Percentiles rank a stretch among this genome's conserved stretches.
Conservation (phyloP, 441 rosid species). For the Theobroma grandiflorum region DNA sequence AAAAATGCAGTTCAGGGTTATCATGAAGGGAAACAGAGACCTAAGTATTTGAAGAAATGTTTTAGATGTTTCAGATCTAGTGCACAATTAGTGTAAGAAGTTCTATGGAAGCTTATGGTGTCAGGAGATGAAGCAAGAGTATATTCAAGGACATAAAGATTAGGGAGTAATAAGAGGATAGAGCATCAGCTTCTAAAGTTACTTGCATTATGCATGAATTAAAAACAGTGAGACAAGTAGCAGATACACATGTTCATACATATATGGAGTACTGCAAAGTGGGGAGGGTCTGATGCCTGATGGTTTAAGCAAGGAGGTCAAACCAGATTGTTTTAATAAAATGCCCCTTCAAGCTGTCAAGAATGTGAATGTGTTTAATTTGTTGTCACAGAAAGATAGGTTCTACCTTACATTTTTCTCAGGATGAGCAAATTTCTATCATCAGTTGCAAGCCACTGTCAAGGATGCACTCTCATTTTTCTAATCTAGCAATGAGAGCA, state of each 20-base stretch:
- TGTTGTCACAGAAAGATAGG: not conserved
- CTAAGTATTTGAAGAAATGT: not conserved
- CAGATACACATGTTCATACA: not conserved
- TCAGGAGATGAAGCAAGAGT: constrained; percentile 13
- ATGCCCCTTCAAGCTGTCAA: not conserved
- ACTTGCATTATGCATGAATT: constrained; percentile 4
- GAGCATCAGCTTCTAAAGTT: not conserved
- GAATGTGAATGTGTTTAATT: not conserved
- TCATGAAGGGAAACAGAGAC: not conserved
- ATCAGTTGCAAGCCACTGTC: not conserved
- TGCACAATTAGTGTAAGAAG: constrained; percentile 1
- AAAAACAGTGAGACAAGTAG: not conserved
- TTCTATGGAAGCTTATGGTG: not conserved
- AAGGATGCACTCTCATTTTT: not conserved
- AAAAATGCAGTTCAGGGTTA: not conserved
- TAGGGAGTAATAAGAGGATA: not conserved
- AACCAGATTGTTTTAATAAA: not conserved
- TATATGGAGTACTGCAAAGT: not conserved
- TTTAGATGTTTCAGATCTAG: constrained; percentile 1
- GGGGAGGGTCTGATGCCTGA: not conserved
- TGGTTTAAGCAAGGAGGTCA: constrained; percentile 10
- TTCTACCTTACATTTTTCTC: not conserved
- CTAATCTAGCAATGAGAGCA: not conserved
- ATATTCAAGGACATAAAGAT: not conserved
- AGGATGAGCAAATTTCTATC: not conserved